Conservation (phyloP, 495 filamentous ascomycete species). For the Hyaloscypha finlandica region DNA sequence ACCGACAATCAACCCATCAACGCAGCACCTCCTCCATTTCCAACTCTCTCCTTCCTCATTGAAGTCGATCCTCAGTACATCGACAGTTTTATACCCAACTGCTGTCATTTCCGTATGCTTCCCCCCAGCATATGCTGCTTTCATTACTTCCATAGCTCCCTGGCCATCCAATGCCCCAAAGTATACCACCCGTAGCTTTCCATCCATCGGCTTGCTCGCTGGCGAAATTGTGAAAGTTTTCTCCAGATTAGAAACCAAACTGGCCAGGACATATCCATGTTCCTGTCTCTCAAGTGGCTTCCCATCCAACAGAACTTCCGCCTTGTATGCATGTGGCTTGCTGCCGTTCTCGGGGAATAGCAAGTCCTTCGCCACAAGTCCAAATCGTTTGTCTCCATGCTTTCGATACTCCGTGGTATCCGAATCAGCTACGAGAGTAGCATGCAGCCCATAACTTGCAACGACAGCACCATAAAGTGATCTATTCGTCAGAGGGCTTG, state of each 20-base stretch:
- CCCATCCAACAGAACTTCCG: conserved; percentile 46
- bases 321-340: conserved; percentile 68
- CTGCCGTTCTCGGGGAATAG: conserved; percentile 60
- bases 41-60: conserved; percentile 52
- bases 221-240: conserved; percentile 79
- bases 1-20: conserved; percentile 84
- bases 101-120: conserved; percentile 57
- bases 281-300: conserved; percentile 38
- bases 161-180: conserved; percentile 66
- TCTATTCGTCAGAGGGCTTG: conserved; percentile 27
- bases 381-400: conserved; percentile 74
- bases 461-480: conserved; percentile 77
- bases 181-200: conserved; percentile 67
- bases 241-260: conserved; percentile 78
- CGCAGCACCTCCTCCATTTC: conserved; percentile 79
- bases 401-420: conserved; percentile 77
- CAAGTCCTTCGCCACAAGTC: conserved; percentile 76
- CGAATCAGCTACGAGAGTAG: conserved; percentile 82
- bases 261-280: conserved; percentile 75
- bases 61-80: conserved; percentile 65
- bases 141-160: conserved; percentile 74
- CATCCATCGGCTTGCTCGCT: conserved; percentile 61
- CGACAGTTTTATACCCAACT: conserved; percentile 62
- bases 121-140: conserved; percentile 70
- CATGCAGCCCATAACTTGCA: conserved; percentile 85